Base-by-base conservation (phyloP, 2,329 filamentous ascomycete species). In the Pyrenophora graminea region DNA sequence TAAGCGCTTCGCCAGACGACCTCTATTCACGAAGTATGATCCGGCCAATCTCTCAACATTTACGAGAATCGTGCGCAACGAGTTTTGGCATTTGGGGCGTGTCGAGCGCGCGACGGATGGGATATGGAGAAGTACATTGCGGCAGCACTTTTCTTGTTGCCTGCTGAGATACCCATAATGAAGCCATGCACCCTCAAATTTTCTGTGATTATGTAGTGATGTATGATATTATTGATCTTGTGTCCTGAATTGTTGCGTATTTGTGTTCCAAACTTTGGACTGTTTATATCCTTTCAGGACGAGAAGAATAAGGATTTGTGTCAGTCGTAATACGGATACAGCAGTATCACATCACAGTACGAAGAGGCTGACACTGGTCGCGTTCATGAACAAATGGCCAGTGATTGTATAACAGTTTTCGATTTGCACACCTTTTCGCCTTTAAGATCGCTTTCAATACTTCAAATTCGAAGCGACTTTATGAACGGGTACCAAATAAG, bases 1-100 rank as follows among this genome's bases (percentile, higher is more conserved):
- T 81, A 81, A 74, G 64, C 63, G 64, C 52, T 50, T 71, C 65
- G 56, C 56, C 55, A 58, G 55, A 38, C 42, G 49, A 55, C 43
- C 44, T 47, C 53, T 47, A 51, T 55, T 59, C 54, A 69, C 59
- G 59, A 67, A 61, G 55, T 62, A 67, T 66, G 62, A 64, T 63
- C 58, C 47, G 42, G 61, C 51, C 60, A 64, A 56, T 58, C 59
- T 65, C 56, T 64, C 62, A 55, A 56, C 46, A 58, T 60, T 59
- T 54, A 67, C 59, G 68, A 63, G 57, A 62, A 65, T 65, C 63
- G 68, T 66, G 68, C 63, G 61, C 54, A 45, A 67, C 53, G 68
- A 64, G 57, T 53, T 63, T 34, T 63, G 55, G 62, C 39, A 61
- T 65, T 71, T 73, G 66, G 66, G 63, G 60, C 63, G 56, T 65